Base-by-base conservation (phyloP, 164 flowering plant species). In the Hamamelis virginiana region DNA sequence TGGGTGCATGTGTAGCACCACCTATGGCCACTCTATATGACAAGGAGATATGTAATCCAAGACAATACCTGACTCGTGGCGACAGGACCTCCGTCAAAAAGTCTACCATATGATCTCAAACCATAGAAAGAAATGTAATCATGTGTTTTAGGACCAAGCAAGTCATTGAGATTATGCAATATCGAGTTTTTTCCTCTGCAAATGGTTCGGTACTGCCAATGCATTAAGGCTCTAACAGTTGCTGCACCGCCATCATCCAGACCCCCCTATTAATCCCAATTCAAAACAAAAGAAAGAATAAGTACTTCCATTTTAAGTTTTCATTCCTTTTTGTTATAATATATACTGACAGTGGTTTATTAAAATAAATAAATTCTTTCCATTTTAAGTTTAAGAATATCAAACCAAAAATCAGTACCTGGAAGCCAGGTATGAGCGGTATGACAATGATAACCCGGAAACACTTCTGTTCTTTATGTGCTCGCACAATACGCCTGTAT, bases 161-260 rank as follows among this genome's bases (percentile, higher is more conserved):
- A n/a, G n/a, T 75, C 72, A 77, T 69, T 77, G 8, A 95, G 97
- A 67, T 87, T 83, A 65, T 89, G 84, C 74, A 95, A 66, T 75
- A 95, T 86, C 44, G 98, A 95, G 58, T 78, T 69, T 10, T 75
- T 73, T 55, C 89, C 98, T 79, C 97, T 84, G 64, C 87, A 87
- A 70, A 95, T 95, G 47, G 98, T 95, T 63, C 96, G 84, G 70
- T 92, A 92, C 74, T 95, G 96, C 98, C 99, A 95, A 76, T 95
- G 99, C 86, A 86, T 82, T 66, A 95, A 67, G 28, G 99, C 98
- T 80, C 99, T 79, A 62, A 95, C 97, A 51, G 98, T 86, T 47
- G 99, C 99, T 12, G 99, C 99, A 62, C 98, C 96, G 64, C 81
- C 82, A 80, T 95, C 99, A 80, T 95, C 99, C 50, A 92, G 64